Conservation (phyloP, 1,284 basidiomycete species). For the Cryptococcus sp. region DNA sequence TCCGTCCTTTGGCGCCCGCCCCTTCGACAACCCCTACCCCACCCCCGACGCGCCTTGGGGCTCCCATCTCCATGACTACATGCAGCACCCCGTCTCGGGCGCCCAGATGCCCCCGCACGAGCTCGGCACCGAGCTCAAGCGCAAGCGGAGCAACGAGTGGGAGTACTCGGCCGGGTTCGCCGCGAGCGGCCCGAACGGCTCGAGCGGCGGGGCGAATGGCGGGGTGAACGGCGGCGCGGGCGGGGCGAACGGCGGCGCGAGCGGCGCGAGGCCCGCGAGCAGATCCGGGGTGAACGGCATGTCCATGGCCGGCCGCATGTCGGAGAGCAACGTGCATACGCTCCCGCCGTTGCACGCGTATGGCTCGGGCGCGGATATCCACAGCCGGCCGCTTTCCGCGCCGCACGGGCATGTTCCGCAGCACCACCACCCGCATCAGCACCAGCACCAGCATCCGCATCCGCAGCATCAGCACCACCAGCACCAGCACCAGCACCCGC, state of each 20-base stretch:
- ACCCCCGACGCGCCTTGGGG: conserved; percentile 16
- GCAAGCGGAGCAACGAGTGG: conserved; percentile 5
- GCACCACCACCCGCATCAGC: not conserved
- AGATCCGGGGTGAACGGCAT: too few species aligned
- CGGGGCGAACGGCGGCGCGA: too few species aligned
- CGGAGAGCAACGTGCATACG: too few species aligned
- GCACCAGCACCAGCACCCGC: conserved; percentile 13
- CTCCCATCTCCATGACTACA: conserved; percentile 14
- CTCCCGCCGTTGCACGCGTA: too few species aligned
- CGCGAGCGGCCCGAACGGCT: not conserved
- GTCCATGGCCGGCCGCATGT: too few species aligned
- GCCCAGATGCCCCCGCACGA: not conserved
- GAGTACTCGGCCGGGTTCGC: not conserved
- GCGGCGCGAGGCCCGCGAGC: too few species aligned
- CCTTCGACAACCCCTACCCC: conserved; percentile 20
- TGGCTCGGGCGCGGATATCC: not conserved
- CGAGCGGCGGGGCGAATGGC: too few species aligned
- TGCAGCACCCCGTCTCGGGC: not conserved
- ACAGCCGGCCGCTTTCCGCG: not conserved
- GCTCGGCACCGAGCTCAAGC: conserved; percentile 9
- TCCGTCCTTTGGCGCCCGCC: conserved; percentile 6
- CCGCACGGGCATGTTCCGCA: not conserved
- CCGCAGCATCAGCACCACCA: not conserved
- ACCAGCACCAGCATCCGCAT: not conserved
- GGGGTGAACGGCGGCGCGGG: too few species aligned